Evolutionary conservation across 179 eudicot species (phyloP).

Genomic region (Nepenthes alata): DNA sequence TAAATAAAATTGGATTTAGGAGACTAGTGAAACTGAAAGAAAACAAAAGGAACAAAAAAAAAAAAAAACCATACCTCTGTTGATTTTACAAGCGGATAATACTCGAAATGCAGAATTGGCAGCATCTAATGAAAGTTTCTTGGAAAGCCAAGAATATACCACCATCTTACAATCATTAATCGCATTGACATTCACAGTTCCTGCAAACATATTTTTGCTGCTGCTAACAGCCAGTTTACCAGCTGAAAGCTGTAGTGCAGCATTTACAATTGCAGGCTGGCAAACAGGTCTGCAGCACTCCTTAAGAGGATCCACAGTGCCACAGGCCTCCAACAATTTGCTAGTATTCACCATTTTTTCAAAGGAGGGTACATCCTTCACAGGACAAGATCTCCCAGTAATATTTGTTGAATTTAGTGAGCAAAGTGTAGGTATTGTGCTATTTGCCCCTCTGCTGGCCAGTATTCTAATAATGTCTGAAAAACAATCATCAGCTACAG

Average conservation of each 20-base stretch:
- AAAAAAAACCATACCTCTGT: constrained; percentile 50
- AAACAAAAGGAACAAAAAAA: too few species aligned
- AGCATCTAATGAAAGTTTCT: constrained; percentile 61
- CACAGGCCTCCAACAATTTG: constrained; percentile 73
- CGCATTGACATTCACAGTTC: constrained; percentile 29
- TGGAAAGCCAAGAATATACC: constrained; percentile 76
- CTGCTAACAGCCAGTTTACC: constrained; percentile 22
- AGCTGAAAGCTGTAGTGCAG: constrained; percentile 56
- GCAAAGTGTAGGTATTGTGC: constrained; percentile 54
- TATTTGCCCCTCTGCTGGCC: constrained; percentile 86
- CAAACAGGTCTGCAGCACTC: constrained; percentile 91
- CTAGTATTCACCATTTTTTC: constrained; percentile 75
- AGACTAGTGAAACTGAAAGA: background rate
- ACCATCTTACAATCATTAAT: constrained; percentile 84
- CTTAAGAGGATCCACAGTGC: constrained; percentile 71
- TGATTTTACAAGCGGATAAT: constrained; percentile 78
- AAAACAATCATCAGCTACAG: constrained; percentile 70
- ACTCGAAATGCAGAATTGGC: constrained; percentile 67
- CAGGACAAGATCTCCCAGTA: constrained; percentile 87
- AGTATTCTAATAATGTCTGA: constrained; percentile 64
- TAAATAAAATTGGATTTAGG: background rate
- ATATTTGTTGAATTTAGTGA: constrained; percentile 70
- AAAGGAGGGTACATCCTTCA: constrained; percentile 52
- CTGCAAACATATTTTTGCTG: constrained; percentile 29
- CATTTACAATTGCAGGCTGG: constrained; percentile 76